Evolutionary conservation across 495 filamentous ascomycete species (phyloP), one percentile per base, ranked within the genome.

Genomic region (Jackrogersella multiformis): DNA sequence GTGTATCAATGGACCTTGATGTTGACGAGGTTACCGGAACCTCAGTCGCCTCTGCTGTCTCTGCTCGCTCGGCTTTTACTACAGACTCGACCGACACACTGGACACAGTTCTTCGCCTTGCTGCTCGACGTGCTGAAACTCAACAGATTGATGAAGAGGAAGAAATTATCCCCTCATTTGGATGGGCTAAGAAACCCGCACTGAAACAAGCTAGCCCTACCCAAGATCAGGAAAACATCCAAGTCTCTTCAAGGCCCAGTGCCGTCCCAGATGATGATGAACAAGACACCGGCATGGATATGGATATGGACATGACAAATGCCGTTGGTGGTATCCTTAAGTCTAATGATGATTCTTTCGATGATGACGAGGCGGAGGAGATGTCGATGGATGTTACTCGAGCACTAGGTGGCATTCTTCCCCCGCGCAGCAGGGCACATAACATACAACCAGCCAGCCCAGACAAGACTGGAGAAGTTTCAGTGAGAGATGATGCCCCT

Each of bases 301-400:
- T 74, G 69, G 79, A 78, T 30, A 83, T 82, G 79, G 78, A 81
- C n/a, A 84, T 86, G 65, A 88, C 85, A 10, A 79, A 70, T 8
- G 81, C 80, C 1, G 73, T 86, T n/a, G 85, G 85, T n/a, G 82
- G 84, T 2, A 86, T 87, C 56, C 74, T 88, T 36, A 76, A 71
- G 58, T 75, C 74, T 15, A 51, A 66, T 16, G 30, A 56, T n/a
- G 60, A 74, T 38, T 56, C 74, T 5, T 56, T 45, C 20, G 61
- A 68, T 15, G 73, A 77, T 15, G 42, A 28, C 0, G 74, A 75
- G 36, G 89, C 90, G 35, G 88, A 91, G 57, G 90, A 92, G 26
- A 84, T 92, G 73, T 92, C 89, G 8, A 93, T 94, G 91, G 93
- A 97, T 59, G 86, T 96, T 48, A 97, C 93, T 0, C 86, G 83